Base-by-base conservation (phyloP, 2,329 filamentous ascomycete species). In the Fusarium nelsonii region DNA sequence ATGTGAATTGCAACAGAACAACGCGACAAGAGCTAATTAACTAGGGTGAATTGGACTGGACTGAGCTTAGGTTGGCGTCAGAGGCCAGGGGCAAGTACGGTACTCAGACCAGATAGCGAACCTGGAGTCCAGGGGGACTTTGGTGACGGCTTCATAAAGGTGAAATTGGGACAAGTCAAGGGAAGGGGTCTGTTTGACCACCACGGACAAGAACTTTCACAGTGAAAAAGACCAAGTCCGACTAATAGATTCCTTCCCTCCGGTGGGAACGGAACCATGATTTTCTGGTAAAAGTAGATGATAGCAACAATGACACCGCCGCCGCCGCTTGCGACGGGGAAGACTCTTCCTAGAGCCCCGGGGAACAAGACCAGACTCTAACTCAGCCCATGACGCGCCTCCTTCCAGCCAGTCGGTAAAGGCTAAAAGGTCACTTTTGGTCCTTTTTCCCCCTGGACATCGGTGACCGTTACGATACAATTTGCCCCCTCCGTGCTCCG, bases 351-450 rank as follows among this genome's bases (percentile, higher is more conserved):
- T 66, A 66, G 58, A 53, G 61, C 39, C 63, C 67, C n/a, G n/a
- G n/a, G n/a, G 65, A 63, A 41, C 45, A 55, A 34, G 16, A 28
- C 20, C 8, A 7, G 3, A 8, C n/a, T n/a, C 41, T n/a, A 44
- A 28, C 16, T 30, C 26, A 14, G 23, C 41, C 41, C 41, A 44
- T 44, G 26, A 37, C 46, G 48, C 48, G n/a, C 43, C 36, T 44
- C 30, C 53, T 52, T 62, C 72, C 73, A 71, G 63, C 64, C 64
- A 73, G 63, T 66, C 62, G 59, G 66, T 63, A 68, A 59, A 52
- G 36, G 39, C 63, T 70, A 64, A 43, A 39, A 45, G 53, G 52
- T 51, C 56, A 37, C 33, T n/a, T n/a, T n/a, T n/a, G n/a, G n/a
- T n/a, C n/a, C n/a, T n/a, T n/a, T 37, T 34, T 18, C 51, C 45